These are phyloP conservation scores for Waltergamsia citrina DNA, from an alignment of 2,329 filamentous ascomycete species.

Conservation along the genomic window DNA sequence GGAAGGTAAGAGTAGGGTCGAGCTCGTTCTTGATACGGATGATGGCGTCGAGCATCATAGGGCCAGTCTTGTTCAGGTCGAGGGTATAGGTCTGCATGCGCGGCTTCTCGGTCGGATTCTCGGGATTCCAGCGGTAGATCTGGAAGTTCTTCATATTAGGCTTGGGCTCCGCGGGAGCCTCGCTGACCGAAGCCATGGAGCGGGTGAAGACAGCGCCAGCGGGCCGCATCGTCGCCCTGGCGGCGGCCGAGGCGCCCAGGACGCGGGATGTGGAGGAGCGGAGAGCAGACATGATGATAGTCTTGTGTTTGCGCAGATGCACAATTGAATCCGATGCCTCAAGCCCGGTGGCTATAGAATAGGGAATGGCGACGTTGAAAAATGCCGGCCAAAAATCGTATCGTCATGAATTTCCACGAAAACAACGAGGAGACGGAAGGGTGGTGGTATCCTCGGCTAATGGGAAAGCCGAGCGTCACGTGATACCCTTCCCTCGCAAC, in stretches of 20 bases:
- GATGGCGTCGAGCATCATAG: conserved; percentile 95
- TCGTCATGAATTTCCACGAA: no score
- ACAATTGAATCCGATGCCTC: no score
- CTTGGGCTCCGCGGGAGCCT: conserved; percentile 53
- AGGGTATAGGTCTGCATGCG: conserved; percentile 91
- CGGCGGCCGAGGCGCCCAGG: conserved; percentile 29
- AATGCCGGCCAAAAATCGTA: no score
- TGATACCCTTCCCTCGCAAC: no score
- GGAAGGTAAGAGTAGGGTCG: conserved; percentile 92
- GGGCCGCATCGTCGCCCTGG: conserved; percentile 28
- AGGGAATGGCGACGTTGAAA: no score
- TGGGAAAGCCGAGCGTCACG: no score
- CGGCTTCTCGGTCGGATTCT: conserved; percentile 85
- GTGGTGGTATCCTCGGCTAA: no score
- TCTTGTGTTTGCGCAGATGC: no score
- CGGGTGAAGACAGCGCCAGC: conserved; percentile 33
- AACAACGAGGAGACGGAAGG: no score
- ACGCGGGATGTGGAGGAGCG: conserved; percentile 46
- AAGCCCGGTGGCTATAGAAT: no score
- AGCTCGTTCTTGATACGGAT: conserved; percentile 99
- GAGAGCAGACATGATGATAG: conserved; percentile 50
- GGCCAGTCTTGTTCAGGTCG: conserved; percentile 97
- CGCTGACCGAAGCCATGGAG: conserved; percentile 45
- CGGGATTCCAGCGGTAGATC: conserved; percentile 98
- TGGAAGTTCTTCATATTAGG: conserved; percentile 87